Conservation (phyloP, 228 moss, liverwort and hornwort species). For the Sphagnum fallax region DNA sequence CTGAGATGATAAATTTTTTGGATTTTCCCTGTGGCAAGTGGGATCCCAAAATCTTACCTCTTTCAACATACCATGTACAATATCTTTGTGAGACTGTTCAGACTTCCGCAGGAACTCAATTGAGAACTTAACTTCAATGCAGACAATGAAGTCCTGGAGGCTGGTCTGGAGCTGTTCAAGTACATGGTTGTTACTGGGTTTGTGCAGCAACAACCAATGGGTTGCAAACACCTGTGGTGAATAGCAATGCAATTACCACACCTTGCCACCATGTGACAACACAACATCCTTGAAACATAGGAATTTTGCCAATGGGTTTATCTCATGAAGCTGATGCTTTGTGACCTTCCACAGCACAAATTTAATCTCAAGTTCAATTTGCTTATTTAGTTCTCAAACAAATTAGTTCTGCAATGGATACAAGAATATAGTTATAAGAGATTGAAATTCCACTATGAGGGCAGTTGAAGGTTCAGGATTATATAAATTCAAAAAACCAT, state of each 20-base stretch:
- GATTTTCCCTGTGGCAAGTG: too few species aligned
- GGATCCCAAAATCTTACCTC: too few species aligned
- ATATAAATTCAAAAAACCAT: conserved; percentile 73
- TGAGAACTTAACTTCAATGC: conserved; percentile 56
- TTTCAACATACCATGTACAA: too few species aligned
- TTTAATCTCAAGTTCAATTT: too few species aligned
- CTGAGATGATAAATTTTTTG: too few species aligned
- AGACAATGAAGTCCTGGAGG: conserved; percentile 76
- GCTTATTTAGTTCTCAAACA: too few species aligned
- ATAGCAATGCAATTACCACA: conserved; percentile 81
- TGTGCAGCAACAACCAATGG: conserved; percentile 22
- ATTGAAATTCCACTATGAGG: conserved; percentile 3
- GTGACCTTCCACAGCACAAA: conserved; percentile 78
- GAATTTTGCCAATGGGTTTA: conserved; percentile 83
- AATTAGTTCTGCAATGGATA: too few species aligned
- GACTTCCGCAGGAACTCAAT: too few species aligned
- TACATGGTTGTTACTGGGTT: conserved; percentile 45
- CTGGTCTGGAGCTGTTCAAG: conserved; percentile 70
- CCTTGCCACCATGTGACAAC: conserved; percentile 99
- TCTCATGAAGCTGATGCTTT: conserved; percentile 64
- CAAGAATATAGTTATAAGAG: too few species aligned
- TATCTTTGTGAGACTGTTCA: too few species aligned
- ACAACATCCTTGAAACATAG: conserved; percentile 93
- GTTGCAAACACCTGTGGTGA: conserved; percentile 55
- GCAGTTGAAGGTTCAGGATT: conserved; percentile 88